Percentiles rank a stretch among this genome's conserved stretches.
phyloP scores from a whole-genome alignment of 2,329 filamentous ascomycete species.

The Ophiostoma pallidulum region DNA sequence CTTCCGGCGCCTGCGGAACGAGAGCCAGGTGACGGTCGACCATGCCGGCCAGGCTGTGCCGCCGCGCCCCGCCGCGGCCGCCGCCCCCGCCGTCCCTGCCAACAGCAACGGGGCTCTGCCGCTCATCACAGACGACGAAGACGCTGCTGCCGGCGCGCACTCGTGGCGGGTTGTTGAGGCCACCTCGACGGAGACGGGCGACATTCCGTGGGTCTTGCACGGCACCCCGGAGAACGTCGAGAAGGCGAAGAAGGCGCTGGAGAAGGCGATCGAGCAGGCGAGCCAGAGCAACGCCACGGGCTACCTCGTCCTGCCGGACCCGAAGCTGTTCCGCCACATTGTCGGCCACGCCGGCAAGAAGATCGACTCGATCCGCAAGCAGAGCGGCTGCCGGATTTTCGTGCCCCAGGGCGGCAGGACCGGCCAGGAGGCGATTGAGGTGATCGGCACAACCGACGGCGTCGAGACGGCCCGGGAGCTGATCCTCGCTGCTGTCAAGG shows the following conservation, averaged over 20 bases:
- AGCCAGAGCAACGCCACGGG: slow-evolving; percentile 63
- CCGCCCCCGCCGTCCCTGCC: slow-evolving; percentile 46
- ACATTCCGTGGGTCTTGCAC: slow-evolving; percentile 83
- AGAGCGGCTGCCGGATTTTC: slow-evolving; percentile 88
- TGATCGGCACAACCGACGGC: slow-evolving; percentile 68
- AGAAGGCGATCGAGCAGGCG: slow-evolving; percentile 63
- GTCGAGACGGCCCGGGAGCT: slow-evolving; percentile 81
- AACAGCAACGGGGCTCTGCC: slow-evolving; percentile 63
- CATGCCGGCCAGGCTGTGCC: slow-evolving; percentile 76
- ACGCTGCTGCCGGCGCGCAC: slow-evolving; percentile 55
- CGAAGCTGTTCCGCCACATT: slow-evolving; percentile 78
- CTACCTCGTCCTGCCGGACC: slow-evolving; percentile 83
- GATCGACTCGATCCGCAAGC: slow-evolving; percentile 85
- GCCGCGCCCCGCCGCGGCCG: slow-evolving; percentile 51
- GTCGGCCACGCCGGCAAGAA: slow-evolving; percentile 83
- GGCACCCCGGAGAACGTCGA: slow-evolving; percentile 69
- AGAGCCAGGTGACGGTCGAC: slow-evolving; percentile 83
- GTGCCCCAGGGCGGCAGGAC: slow-evolving; percentile 61
- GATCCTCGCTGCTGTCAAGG: slow-evolving; percentile 73
- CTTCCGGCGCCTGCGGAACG: slow-evolving; percentile 81
- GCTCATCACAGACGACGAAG: slow-evolving; percentile 83
- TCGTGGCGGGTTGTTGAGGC: slow-evolving; percentile 75
- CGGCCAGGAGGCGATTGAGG: slow-evolving; percentile 74
- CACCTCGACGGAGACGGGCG: slow-evolving; percentile 48
- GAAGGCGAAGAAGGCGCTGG: slow-evolving; percentile 69